Conservation (phyloP, 2,329 filamentous ascomycete species). For the Apiospora marii region DNA sequence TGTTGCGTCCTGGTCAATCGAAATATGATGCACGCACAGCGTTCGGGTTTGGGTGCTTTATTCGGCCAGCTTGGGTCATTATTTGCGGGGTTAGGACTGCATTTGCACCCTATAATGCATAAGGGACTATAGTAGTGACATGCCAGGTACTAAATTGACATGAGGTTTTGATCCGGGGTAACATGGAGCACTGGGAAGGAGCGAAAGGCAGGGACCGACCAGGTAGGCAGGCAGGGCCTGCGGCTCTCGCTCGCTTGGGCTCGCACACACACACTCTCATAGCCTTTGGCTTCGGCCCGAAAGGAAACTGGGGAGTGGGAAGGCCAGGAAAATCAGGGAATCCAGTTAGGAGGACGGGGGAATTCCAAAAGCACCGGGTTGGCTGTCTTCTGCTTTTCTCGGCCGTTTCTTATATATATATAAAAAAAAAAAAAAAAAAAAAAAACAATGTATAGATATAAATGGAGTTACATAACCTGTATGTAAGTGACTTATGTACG, state of each 20-base stretch:
- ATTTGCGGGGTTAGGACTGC: slow-evolving; percentile 4
- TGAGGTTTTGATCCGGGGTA: slow-evolving; percentile 13
- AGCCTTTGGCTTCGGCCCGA: neutral
- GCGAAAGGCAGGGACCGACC: slow-evolving; percentile 8
- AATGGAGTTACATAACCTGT: neutral
- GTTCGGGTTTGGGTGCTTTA: slow-evolving; percentile 10
- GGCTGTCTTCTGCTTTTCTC: neutral
- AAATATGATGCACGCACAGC: slow-evolving; percentile 14
- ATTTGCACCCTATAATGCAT: neutral
- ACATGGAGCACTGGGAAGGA: slow-evolving; percentile 14
- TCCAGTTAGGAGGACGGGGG: neutral
- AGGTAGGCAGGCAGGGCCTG: neutral
- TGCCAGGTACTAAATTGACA: slow-evolving; percentile 9
- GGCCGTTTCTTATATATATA: neutral
- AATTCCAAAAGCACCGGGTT: neutral
- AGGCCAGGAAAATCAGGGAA: slow-evolving; percentile 10
- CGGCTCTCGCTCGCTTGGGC: neutral
- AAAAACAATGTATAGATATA: too few species aligned
- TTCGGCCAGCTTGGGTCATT: neutral
- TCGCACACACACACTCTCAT: neutral
- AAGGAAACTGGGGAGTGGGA: neutral
- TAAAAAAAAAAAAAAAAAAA: neutral
- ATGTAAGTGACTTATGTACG: neutral
- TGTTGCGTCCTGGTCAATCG: slow-evolving; percentile 15
- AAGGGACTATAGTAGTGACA: neutral